Base-by-base conservation (phyloP, 2,329 filamentous ascomycete genomes). In the Emergomyces pasteurianus region DNA sequence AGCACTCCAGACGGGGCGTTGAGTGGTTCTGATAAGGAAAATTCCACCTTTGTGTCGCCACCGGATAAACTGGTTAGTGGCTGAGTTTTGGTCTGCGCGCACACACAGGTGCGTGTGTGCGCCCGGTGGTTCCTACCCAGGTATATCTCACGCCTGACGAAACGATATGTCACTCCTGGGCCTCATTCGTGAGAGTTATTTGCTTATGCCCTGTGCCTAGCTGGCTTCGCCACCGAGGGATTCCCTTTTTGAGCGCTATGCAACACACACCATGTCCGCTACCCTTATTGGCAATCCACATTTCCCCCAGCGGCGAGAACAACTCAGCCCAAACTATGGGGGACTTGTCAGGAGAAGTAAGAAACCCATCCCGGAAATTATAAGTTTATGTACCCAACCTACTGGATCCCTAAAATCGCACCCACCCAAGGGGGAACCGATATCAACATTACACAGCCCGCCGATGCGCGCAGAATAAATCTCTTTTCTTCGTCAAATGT, bases 1-100 rank as follows among this genome's bases (percentile, higher is more conserved):
- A 26, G 4, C 2, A 55, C 23, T 5, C 23, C 34, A 8, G 53
- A 26, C 16, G 43, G 16, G 18, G 31, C 31, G 26, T 28, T 31
- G 47, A 31, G 47, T 38, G 50, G 50, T n/a, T 54, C 50, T 18
- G 59, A 58, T 26, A 58, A 61, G 50, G 58, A 60, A 38, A 59
- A 59, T 26, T 46, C 14, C 21, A n/a, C 50, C 9, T 8, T 10
- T 10, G 16, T 21, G 28, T 3, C 50, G 3, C n/a, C 31, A 5
- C 6, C 7, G 49, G 49, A 28, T 28, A 52, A 52, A 34, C 26
- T 38, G 31, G 50, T 54, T 21, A 36, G 31, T 36, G 50, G 50
- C 28, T 50, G 47, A 50, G 26, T 23, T 43, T 23, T 23, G 43
- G 34, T 7, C n/a, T n/a, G n/a, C n/a, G n/a, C n/a, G n/a, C n/a